These are phyloP conservation scores for Alternaria hordeiaustralica DNA, from an alignment of 2,329 filamentous ascomycete genomes.

Conservation along the genomic window DNA sequence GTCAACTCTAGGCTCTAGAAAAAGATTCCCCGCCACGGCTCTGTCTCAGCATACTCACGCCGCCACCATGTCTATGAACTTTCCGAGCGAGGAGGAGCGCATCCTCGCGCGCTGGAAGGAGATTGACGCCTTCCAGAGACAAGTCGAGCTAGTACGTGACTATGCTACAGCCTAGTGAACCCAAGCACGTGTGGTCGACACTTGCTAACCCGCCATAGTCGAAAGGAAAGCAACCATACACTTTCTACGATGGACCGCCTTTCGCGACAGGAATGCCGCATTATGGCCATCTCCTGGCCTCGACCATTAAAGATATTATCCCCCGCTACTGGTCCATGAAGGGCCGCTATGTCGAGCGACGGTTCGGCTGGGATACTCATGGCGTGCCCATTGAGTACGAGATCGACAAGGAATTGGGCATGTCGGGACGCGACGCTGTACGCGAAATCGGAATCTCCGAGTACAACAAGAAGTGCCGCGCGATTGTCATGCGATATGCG, in stretches of 20 bases:
- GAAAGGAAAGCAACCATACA: constrained; percentile 81
- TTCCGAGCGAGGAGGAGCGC: constrained; percentile 87
- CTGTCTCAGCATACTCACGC: constrained; percentile 25
- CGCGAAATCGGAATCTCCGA: constrained; percentile 83
- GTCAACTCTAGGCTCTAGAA: constrained; percentile 30
- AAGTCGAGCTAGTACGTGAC: constrained; percentile 71
- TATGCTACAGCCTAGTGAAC: not conserved
- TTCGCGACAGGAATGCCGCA: constrained; percentile 66
- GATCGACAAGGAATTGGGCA: constrained; percentile 94
- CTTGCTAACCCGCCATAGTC: constrained; percentile 54
- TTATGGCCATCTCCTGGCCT: constrained; percentile 81
- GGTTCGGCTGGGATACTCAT: constrained; percentile 96
- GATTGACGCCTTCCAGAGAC: constrained; percentile 87
- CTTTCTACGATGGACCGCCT: constrained; percentile 81
- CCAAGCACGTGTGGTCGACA: not conserved
- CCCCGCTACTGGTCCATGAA: constrained; percentile 98
- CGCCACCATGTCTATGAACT: constrained; percentile 79
- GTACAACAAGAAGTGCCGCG: constrained; percentile 90
- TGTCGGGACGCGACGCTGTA: constrained; percentile 86
- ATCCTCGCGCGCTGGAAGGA: constrained; percentile 87
- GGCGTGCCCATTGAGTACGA: constrained; percentile 95
- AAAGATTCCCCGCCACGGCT: constrained; percentile 38
- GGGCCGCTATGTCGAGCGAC: constrained; percentile 86
- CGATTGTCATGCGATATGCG: constrained; percentile 92
- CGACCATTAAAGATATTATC: constrained; percentile 97